These are phyloP conservation scores for Chrysoporthe cubensis DNA, from an alignment of 2,329 filamentous ascomycete genomes.

Conservation along the genomic window DNA sequence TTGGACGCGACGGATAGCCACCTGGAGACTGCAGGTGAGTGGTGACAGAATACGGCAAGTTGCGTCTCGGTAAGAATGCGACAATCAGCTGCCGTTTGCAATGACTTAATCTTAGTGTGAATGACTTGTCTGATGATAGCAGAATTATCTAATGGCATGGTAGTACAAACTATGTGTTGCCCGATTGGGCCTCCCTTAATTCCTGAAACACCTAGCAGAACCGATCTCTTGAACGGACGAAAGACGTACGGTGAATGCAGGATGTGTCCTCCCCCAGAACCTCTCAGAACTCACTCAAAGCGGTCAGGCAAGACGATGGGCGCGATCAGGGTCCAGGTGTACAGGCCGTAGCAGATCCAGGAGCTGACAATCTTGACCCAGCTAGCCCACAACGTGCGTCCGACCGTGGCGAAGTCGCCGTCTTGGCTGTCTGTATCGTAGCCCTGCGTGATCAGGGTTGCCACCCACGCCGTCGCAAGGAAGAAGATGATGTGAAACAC, in stretches of 20 bases:
- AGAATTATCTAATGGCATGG: slow-evolving; percentile 6
- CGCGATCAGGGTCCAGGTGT: slow-evolving; percentile 89
- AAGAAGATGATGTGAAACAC: slow-evolving; percentile 98
- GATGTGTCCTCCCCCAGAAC: slow-evolving; percentile 32
- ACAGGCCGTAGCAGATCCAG: slow-evolving; percentile 95
- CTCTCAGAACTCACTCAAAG: slow-evolving; percentile 51
- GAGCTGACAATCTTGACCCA: slow-evolving; percentile 99
- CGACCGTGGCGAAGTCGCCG: slow-evolving; percentile 86
- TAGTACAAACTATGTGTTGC: slow-evolving; percentile 18
- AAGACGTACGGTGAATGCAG: slow-evolving; percentile 41
- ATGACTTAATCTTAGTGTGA: slow-evolving; percentile 1
- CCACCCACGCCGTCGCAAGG: slow-evolving; percentile 93
- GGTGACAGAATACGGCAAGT: slow-evolving; percentile 7
- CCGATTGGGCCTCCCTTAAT: background rate
- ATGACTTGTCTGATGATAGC: slow-evolving; percentile 2
- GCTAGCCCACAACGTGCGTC: slow-evolving; percentile 93
- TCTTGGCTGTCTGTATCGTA: slow-evolving; percentile 66
- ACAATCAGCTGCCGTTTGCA: slow-evolving; percentile 18
- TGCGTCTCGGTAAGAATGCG: slow-evolving; percentile 14
- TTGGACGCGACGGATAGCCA: slow-evolving; percentile 10
- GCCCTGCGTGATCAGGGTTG: slow-evolving; percentile 81
- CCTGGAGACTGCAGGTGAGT: slow-evolving; percentile 15
- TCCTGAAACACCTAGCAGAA: slow-evolving; percentile 9
- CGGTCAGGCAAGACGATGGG: slow-evolving; percentile 84
- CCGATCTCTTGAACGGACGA: slow-evolving; percentile 28